phyloP scores from a whole-genome alignment of 495 filamentous ascomycete species.

The Aspergillus cavernicola region DNA sequence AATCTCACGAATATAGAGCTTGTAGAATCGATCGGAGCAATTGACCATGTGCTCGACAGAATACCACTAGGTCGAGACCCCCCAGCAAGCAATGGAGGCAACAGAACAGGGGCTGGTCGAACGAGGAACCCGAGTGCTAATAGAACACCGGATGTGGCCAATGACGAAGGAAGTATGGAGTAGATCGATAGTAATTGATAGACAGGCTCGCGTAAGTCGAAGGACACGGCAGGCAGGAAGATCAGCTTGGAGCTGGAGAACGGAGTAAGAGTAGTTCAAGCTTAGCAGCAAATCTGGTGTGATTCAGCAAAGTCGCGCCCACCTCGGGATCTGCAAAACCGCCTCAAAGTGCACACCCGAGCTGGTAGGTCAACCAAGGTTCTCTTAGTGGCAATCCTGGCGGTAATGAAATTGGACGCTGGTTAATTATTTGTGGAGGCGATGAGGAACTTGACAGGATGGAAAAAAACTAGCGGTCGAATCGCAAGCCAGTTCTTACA shows the following conservation, averaged over 20 bases:
- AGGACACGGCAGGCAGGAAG: background rate
- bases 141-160: background rate
- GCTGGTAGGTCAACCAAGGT: constrained; percentile 2
- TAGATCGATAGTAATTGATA: background rate
- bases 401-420: background rate
- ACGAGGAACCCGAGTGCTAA: background rate
- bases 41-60: constrained; percentile 7
- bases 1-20: constrained; percentile 1
- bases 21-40: constrained; percentile 1
- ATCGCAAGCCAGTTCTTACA: constrained; percentile 8
- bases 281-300: constrained; percentile 1
- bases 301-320: constrained; percentile 9
- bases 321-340: constrained; percentile 17
- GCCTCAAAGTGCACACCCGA: background rate
- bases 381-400: background rate
- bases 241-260: constrained; percentile 10
- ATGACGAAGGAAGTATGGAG: background rate
- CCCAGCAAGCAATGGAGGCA: constrained; percentile 8
- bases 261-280: background rate
- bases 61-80: constrained; percentile 5
- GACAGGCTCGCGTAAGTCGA: background rate
- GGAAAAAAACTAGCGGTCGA: constrained; percentile 5
- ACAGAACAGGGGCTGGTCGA: background rate
- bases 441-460: background rate
- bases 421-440: constrained; percentile 6